phyloP scores from a whole-genome alignment of 441 rosid genomes.

The Hura crepitans region DNA sequence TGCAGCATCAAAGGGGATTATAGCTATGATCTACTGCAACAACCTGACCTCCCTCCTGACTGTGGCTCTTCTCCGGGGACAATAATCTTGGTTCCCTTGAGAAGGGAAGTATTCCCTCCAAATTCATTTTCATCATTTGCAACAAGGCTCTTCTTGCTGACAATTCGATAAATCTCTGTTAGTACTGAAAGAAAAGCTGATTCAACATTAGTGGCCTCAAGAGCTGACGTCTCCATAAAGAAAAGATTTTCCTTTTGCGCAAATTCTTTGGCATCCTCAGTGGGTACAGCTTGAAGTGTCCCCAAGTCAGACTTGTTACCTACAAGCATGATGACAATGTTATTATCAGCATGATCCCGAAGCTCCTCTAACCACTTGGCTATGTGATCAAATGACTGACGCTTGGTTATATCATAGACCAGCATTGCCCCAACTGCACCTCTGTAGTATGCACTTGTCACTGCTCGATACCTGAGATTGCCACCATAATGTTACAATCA shows the following conservation, averaged over 20 bases:
- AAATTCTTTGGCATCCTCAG: slow-evolving; percentile 58
- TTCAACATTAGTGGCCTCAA: slow-evolving; percentile 53
- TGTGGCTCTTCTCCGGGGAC: slow-evolving; percentile 43
- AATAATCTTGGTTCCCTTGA: slow-evolving; percentile 41
- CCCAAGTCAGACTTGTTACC: slow-evolving; percentile 55
- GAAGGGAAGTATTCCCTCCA: slow-evolving; percentile 43
- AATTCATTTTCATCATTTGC: slow-evolving; percentile 49
- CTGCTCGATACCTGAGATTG: slow-evolving; percentile 49
- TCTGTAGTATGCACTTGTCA: slow-evolving; percentile 61
- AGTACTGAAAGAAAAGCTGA: slow-evolving; percentile 46
- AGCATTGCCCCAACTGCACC: slow-evolving; percentile 65
- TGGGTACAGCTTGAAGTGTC: slow-evolving; percentile 44
- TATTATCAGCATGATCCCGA: slow-evolving; percentile 54
- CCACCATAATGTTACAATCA: slow-evolving; percentile 13
- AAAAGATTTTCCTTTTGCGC: slow-evolving; percentile 47
- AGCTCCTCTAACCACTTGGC: slow-evolving; percentile 53
- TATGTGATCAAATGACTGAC: slow-evolving; percentile 50
- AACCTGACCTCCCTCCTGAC: slow-evolving; percentile 29
- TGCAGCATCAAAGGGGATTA: not conserved
- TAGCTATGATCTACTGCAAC: slow-evolving; percentile 42
- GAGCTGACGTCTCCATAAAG: slow-evolving; percentile 61
- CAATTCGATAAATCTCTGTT: slow-evolving; percentile 47
- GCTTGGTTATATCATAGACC: slow-evolving; percentile 53
- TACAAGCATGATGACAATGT: slow-evolving; percentile 50
- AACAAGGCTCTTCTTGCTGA: slow-evolving; percentile 37